Evolutionary conservation across 257 asterid species (phyloP).

Genomic region (Nicotiana knightiana): DNA sequence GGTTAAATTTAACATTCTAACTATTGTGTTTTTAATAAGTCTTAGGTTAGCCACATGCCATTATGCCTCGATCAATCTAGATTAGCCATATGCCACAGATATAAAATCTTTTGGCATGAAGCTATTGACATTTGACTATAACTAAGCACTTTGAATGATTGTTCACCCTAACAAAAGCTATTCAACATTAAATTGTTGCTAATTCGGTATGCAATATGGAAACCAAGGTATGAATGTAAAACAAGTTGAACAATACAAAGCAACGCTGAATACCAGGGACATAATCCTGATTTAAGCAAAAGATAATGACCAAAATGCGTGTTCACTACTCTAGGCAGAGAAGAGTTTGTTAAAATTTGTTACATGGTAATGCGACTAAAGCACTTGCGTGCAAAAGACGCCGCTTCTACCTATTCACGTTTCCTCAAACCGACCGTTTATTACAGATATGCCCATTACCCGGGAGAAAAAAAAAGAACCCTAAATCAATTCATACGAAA

Average conservation of each 20-base stretch:
- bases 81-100: neutral
- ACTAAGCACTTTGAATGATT: neutral
- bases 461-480: neutral
- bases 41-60: no score
- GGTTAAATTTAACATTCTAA: neutral
- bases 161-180: neutral
- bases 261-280: neutral
- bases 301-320: neutral
- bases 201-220: no score
- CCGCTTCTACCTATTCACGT: neutral
- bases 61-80: neutral
- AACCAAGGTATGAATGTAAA: no score
- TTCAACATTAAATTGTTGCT: no score
- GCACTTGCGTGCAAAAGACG: neutral
- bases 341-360: neutral
- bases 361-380: neutral
- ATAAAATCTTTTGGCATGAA: neutral
- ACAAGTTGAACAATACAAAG: neutral
- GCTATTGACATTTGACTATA: no score
- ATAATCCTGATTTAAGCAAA: neutral
- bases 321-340: neutral
- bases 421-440: neutral
- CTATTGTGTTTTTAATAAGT: neutral
- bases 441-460: neutral
- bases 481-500: neutral